These are phyloP conservation scores for Eucalyptus tenuipes DNA, from an alignment of 345 rosid species.

Conservation along the genomic window DNA sequence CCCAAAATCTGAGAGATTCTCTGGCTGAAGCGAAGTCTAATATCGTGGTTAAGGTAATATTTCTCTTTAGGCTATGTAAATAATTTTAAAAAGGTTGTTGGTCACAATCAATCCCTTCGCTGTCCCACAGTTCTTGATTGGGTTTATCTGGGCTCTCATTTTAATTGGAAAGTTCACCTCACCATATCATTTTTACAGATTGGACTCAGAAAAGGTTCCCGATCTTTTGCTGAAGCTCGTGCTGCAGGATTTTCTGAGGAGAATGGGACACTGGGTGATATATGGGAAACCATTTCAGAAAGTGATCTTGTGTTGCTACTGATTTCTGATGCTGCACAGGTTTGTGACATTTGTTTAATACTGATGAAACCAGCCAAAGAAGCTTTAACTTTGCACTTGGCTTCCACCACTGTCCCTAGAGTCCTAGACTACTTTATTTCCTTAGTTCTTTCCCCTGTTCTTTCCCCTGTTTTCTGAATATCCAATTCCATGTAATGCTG, in stretches of 20 bases:
- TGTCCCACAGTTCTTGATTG: neutral
- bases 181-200: slow-evolving; percentile 17
- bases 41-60: slow-evolving; percentile 64
- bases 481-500: neutral
- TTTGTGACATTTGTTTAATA: neutral
- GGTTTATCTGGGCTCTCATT: neutral
- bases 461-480: neutral
- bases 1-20: slow-evolving; percentile 88
- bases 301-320: slow-evolving; percentile 83
- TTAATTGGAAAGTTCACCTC: neutral
- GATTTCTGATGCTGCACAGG: slow-evolving; percentile 97
- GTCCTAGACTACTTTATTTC: neutral
- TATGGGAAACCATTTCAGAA: slow-evolving; percentile 76
- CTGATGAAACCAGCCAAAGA: neutral
- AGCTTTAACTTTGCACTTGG: neutral
- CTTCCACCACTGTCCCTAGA: neutral
- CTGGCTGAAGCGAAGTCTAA: slow-evolving; percentile 75
- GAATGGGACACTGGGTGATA: slow-evolving; percentile 79
- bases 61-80: neutral
- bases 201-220: slow-evolving; percentile 85
- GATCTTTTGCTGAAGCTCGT: slow-evolving; percentile 84
- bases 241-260: slow-evolving; percentile 83
- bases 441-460: neutral
- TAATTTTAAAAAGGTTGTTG: neutral
- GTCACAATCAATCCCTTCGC: neutral